Evolutionary conservation across 192 early-diverging fungal genomes (phyloP).

Genomic region (Entomortierella parvispora): DNA sequence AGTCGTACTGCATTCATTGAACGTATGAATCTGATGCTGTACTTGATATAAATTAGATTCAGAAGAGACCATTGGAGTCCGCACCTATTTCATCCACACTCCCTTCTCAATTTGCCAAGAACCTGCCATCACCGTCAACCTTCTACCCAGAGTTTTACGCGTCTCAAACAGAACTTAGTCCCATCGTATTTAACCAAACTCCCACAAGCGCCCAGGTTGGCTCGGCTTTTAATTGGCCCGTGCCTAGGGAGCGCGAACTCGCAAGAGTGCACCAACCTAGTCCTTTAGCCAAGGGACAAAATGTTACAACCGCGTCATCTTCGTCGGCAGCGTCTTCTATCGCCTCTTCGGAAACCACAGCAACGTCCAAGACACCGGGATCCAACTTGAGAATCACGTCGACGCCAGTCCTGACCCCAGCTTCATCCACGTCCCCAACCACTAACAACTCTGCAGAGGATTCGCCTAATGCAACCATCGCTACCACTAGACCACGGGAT

Average conservation of each 20-base stretch:
- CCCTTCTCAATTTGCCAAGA: conserved; percentile 73
- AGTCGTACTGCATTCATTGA: no score
- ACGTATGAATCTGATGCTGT: background rate
- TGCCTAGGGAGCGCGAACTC: conserved; percentile 42
- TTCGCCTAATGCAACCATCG: conserved; percentile 8
- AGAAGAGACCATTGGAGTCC: conserved; percentile 58
- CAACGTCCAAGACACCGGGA: conserved; percentile 13
- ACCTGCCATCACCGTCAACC: conserved; percentile 78
- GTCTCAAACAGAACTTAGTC: conserved; percentile 76
- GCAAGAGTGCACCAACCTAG: conserved; percentile 60
- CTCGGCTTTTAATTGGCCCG: conserved; percentile 81
- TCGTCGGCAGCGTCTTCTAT: conserved; percentile 3
- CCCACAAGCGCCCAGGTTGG: conserved; percentile 70
- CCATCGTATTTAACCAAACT: conserved; percentile 79
- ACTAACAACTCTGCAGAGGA: conserved; percentile 23
- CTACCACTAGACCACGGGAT: conserved; percentile 9
- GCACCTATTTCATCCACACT: conserved; percentile 75
- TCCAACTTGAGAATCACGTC: conserved; percentile 35
- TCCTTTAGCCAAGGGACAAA: conserved; percentile 57
- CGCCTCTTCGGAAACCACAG: conserved; percentile 3
- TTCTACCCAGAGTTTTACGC: conserved; percentile 84
- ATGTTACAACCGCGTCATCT: conserved; percentile 3
- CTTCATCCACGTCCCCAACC: conserved; percentile 21
- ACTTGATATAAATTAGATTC: conserved; percentile 27
- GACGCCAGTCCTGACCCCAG: conserved; percentile 28